Base-by-base conservation (phyloP, 2,329 filamentous ascomycete species). In the Fusarium staphyleae region DNA sequence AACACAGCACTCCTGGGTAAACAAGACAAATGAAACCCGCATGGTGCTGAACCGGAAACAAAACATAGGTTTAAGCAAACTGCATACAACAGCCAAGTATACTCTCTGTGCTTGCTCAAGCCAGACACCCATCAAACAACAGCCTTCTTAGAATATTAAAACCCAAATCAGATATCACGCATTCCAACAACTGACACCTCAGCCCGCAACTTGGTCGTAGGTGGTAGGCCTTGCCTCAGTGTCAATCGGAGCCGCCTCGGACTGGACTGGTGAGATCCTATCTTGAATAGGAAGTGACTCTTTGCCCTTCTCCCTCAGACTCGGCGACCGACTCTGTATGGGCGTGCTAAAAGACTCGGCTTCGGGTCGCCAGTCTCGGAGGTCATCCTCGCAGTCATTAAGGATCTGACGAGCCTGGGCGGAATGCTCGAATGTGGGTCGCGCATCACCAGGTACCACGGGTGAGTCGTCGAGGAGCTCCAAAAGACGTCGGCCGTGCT, bases 361-460 rank as follows among this genome's bases (percentile, higher is more conserved):
- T 44, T 80, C 77, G 4, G 78, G 77, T 48, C 77, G 77, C 91
- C 93, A 98, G 33, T 85, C 82, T 48, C 87, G 85, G 56, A 99
- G 84, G 65, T 96, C 91, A 47, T 91, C 88, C 74, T 99, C 95
- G 34, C 92, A 93, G 58, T 97, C 93, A 68, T 96, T 95, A 19
- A 99, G 84, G 37, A 98, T 85, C 72, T 96, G 89, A 46, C 91
- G 87, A 2, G 91, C 91, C 60, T 88, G 85, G 11, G 82, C 77
- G 8, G 77, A 78, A 52, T 87, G 77, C 29, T 84, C 78, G 70
- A 95, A 98, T 0, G 81, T 74, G n/a, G 82, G 79, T 43, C 88
- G 87, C 13, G 81, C 74, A 71, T 97, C 91, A 40, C 95, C 95
- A 1, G 93, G 93, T 1, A 96, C 88, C 24, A 97, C 86, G 0